phyloP scores from a whole-genome alignment of 2,329 filamentous ascomycete species.

The Ophiostoma montium region DNA sequence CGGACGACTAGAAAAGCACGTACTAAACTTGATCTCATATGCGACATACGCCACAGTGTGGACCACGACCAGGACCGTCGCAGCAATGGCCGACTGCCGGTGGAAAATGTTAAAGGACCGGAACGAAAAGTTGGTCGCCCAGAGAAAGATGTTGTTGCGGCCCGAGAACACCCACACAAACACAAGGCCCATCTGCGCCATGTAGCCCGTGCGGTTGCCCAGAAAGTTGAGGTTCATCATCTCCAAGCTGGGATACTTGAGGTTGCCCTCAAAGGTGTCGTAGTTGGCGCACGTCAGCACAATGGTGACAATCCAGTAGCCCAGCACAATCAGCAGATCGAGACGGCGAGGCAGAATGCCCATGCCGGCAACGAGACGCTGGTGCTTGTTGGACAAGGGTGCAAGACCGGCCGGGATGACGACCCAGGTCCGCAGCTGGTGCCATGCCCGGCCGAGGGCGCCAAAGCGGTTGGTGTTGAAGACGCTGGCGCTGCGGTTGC shows the following conservation, averaged over 20 bases:
- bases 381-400: not conserved
- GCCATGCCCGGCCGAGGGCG: not conserved
- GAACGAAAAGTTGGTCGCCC: constrained; percentile 55
- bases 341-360: not conserved
- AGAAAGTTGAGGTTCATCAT: constrained; percentile 6
- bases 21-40: not conserved
- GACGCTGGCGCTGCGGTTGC: not conserved
- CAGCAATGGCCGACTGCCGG: constrained; percentile 48
- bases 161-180: constrained; percentile 37
- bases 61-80: constrained; percentile 44
- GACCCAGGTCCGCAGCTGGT: not conserved
- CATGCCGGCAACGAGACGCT: not conserved
- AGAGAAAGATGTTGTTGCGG: constrained; percentile 52
- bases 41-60: constrained; percentile 46
- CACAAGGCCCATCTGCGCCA: constrained; percentile 11
- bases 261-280: constrained; percentile 3
- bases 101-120: constrained; percentile 54
- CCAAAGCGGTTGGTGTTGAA: not conserved
- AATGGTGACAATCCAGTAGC: constrained; percentile 12
- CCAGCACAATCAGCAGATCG: not conserved
- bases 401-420: not conserved
- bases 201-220: constrained; percentile 13
- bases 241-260: not conserved
- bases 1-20: not conserved
- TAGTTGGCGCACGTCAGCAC: constrained; percentile 1